phyloP scores from a whole-genome alignment of 805 yeast species.

The Saccharomycopsis sp. region DNA sequence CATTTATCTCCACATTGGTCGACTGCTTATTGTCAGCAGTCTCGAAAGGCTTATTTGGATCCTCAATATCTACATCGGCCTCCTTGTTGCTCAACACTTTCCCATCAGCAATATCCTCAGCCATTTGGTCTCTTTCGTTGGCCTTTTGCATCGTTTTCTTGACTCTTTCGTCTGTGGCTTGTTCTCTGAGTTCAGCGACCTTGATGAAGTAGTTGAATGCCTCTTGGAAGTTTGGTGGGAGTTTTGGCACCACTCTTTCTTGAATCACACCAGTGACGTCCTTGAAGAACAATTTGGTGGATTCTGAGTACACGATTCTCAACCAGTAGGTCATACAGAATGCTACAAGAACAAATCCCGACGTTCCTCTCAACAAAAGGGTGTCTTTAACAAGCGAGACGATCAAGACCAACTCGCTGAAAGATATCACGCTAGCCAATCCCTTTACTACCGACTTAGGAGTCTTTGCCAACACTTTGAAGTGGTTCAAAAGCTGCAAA shows the following conservation, averaged over 20 bases:
- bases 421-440: constrained; percentile 46
- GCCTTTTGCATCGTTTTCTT: constrained; percentile 1
- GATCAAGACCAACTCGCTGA: constrained; percentile 52
- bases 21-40: background rate
- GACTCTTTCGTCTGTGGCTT: constrained; percentile 4
- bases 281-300: constrained; percentile 18
- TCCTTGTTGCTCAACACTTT: background rate
- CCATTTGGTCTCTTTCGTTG: background rate
- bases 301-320: constrained; percentile 45
- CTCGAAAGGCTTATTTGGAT: background rate
- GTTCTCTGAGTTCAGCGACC: constrained; percentile 10
- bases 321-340: constrained; percentile 64
- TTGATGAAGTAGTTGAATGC: constrained; percentile 9
- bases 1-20: background rate
- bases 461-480: constrained; percentile 32
- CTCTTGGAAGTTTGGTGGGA: constrained; percentile 13
- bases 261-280: constrained; percentile 15
- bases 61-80: background rate
- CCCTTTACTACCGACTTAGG: constrained; percentile 33
- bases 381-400: constrained; percentile 53
- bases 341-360: constrained; percentile 60
- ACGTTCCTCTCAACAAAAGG: constrained; percentile 52
- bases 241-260: constrained; percentile 15
- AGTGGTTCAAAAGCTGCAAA: constrained; percentile 44
- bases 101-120: background rate